These are phyloP conservation scores for Fraxinus greggii DNA, from an alignment of 305 asterid species.

Conservation along the genomic window DNA sequence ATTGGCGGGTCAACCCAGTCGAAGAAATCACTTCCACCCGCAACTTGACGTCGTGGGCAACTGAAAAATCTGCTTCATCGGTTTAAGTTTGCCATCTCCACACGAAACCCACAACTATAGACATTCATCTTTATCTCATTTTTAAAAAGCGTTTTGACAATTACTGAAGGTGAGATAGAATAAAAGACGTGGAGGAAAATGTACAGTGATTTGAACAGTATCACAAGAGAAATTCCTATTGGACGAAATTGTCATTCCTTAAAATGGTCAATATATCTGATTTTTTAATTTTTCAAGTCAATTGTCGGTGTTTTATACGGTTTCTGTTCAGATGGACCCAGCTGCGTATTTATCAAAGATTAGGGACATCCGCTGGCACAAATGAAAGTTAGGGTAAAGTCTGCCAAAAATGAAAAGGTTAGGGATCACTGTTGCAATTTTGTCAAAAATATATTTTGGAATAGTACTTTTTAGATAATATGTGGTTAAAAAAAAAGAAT, in stretches of 20 bases:
- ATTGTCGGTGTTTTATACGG: not conserved
- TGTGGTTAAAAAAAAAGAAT: too few relatives aligned
- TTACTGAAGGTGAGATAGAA: not conserved
- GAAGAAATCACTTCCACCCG: not conserved
- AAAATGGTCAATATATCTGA: not conserved
- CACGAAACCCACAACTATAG: not conserved
- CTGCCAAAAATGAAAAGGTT: not conserved
- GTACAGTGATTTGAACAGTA: too few relatives aligned
- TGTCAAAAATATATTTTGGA: not conserved
- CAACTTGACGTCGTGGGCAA: not conserved
- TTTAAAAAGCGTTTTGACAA: not conserved
- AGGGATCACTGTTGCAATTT: not conserved
- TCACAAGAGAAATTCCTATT: not conserved
- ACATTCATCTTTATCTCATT: too few relatives aligned
- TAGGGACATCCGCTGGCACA: not conserved
- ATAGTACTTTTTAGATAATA: too few relatives aligned
- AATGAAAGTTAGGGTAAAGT: not conserved
- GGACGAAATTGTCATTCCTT: not conserved
- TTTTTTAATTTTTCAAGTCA: not conserved
- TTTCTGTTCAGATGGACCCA: not conserved
- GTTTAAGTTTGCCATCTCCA: too few relatives aligned
- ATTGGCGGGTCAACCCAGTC: not conserved
- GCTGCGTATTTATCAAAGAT: not conserved
- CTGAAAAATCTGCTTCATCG: too few relatives aligned
- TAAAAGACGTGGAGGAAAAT: not conserved